phyloP scores from a whole-genome alignment of 108 stramenopile species.

The Stephanodiscus triporus region DNA sequence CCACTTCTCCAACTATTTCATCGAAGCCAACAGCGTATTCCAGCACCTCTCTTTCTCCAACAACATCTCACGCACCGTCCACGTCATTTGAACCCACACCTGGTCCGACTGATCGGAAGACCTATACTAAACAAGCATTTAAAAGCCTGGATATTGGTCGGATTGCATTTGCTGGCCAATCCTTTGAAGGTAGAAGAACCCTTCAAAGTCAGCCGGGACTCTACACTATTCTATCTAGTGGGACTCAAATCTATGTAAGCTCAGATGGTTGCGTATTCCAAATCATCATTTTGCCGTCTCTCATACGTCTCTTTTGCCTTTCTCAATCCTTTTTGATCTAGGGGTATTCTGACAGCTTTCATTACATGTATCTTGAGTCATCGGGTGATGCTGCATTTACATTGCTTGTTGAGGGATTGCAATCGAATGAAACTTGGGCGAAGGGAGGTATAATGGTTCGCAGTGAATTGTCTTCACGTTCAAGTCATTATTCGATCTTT shows the following conservation, averaged over 20 bases:
- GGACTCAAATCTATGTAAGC: constrained; percentile 18
- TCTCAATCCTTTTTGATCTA: background rate
- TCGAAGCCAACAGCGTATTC: background rate
- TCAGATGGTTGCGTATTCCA: background rate
- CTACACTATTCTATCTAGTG: constrained; percentile 21
- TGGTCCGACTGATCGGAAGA: background rate
- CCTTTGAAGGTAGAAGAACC: background rate
- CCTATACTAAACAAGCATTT: constrained; percentile 9
- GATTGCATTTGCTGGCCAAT: constrained; percentile 4
- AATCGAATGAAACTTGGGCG: constrained; percentile 18
- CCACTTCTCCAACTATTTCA: background rate
- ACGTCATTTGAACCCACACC: constrained; percentile 5
- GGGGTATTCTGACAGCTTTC: constrained; percentile 23
- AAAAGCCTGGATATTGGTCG: constrained; percentile 7
- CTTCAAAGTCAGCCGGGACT: constrained; percentile 6
- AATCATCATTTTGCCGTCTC: too few species aligned
- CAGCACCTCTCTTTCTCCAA: constrained; percentile 22
- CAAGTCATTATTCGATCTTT: constrained; percentile 24
- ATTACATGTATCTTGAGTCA: constrained; percentile 42
- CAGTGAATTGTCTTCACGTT: background rate
- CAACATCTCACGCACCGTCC: constrained; percentile 18
- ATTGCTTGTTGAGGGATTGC: constrained; percentile 21
- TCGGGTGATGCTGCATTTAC: constrained; percentile 38
- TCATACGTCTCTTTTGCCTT: background rate
- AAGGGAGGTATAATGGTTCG: constrained; percentile 43